Conservation (phyloP, 1,284 basidiomycete species). For the Ustilago cynodontis region DNA sequence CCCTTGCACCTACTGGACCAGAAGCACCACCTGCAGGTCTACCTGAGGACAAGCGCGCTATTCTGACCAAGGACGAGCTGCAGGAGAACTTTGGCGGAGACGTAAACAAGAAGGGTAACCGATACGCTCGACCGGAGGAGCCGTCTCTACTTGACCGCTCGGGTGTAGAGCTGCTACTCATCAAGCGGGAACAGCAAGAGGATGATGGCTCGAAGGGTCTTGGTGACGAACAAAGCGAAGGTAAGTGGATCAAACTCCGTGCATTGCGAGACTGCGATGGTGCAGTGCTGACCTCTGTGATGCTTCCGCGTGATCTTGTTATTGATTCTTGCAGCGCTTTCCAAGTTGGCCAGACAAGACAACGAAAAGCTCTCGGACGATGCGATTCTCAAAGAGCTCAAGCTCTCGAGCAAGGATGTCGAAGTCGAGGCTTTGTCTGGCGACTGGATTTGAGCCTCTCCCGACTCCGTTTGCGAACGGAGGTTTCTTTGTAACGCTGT, state of each 20-base stretch:
- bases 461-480: too few species aligned
- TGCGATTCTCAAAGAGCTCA: constrained; percentile 45
- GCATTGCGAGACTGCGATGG: not conserved
- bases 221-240: constrained; percentile 48
- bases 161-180: constrained; percentile 56
- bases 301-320: not conserved
- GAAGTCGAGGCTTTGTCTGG: constrained; percentile 49
- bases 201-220: constrained; percentile 45
- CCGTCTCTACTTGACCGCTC: constrained; percentile 48
- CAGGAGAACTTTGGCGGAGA: constrained; percentile 56
- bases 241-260: constrained; percentile 4
- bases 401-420: constrained; percentile 33
- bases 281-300: not conserved
- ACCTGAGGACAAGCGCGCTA: constrained; percentile 34
- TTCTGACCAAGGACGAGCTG: constrained; percentile 52
- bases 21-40: constrained; percentile 50
- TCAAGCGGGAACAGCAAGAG: constrained; percentile 50
- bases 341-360: constrained; percentile 30
- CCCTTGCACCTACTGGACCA: constrained; percentile 45
- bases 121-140: constrained; percentile 54
- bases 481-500: too few species aligned
- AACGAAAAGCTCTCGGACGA: constrained; percentile 37
- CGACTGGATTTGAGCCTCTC: constrained; percentile 46
- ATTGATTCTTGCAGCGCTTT: constrained; percentile 16
- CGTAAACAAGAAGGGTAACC: constrained; percentile 48